Conservation (phyloP, 768 basidiomycete genomes). For the Amanita inopinata region DNA sequence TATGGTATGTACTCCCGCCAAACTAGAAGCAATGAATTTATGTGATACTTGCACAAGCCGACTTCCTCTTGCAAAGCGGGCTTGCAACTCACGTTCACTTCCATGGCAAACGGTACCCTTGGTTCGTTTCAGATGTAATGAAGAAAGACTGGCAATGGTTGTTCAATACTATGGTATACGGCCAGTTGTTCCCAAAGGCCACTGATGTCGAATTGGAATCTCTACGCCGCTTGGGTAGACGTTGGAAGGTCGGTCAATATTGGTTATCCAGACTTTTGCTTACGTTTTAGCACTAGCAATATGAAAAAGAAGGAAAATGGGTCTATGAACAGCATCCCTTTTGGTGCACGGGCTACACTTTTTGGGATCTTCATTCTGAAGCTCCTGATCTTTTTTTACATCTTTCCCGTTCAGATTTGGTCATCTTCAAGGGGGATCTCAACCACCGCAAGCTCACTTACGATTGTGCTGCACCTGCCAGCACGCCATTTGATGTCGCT, state of each 20-base stretch:
- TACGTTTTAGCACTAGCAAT: constrained; percentile 45
- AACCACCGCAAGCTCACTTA: constrained; percentile 90
- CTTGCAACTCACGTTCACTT: constrained; percentile 78
- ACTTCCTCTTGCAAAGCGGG: constrained; percentile 88
- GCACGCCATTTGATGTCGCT: constrained; percentile 81
- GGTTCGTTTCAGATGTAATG: constrained; percentile 93
- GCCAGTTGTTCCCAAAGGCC: constrained; percentile 83
- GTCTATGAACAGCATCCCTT: constrained; percentile 91
- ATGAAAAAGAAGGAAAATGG: constrained; percentile 89
- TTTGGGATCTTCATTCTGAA: constrained; percentile 77
- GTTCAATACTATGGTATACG: constrained; percentile 79
- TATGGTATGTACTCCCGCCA: constrained; percentile 43
- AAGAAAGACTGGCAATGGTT: constrained; percentile 94
- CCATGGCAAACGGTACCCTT: constrained; percentile 93
- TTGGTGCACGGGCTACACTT: constrained; percentile 96
- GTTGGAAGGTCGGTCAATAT: constrained; percentile 69
- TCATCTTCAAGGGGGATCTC: constrained; percentile 90
- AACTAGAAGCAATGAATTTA: constrained; percentile 3
- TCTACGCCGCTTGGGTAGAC: constrained; percentile 62
- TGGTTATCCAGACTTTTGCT: neutral
- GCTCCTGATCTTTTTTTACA: constrained; percentile 90
- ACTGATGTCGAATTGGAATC: constrained; percentile 75
- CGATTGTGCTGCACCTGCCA: constrained; percentile 77
- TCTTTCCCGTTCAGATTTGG: constrained; percentile 82
- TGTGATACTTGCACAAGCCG: constrained; percentile 40